Evolutionary conservation across 2,329 filamentous ascomycete species (phyloP).

Genomic region (Didymella pomorum): DNA sequence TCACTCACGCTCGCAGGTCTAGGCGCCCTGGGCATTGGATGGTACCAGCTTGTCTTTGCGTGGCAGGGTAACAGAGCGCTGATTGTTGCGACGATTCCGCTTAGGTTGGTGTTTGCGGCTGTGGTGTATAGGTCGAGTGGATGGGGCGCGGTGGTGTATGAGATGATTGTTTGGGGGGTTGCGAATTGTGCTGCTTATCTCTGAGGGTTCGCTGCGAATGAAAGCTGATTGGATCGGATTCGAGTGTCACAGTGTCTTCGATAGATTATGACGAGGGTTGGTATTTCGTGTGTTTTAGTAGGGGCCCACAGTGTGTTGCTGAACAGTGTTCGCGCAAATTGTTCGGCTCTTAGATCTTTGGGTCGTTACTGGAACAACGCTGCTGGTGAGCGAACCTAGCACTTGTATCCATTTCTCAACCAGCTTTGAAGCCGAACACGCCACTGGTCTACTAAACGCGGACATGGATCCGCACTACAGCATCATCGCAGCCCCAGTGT

Average conservation of each 20-base stretch:
- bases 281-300: too few species aligned
- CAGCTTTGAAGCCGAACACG: background rate
- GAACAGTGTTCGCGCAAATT: too few species aligned
- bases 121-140: background rate
- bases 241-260: too few species aligned
- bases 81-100: conserved; percentile 18
- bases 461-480: background rate
- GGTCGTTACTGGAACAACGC: too few species aligned
- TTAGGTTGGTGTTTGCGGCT: background rate
- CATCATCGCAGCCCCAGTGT: background rate
- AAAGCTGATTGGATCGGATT: too few species aligned
- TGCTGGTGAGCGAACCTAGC: too few species aligned
- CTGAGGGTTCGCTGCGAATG: background rate
- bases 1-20: conserved; percentile 14
- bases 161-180: conserved; percentile 15
- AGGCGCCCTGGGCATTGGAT: conserved; percentile 22
- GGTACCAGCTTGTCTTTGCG: conserved; percentile 26
- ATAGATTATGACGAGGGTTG: too few species aligned
- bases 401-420: too few species aligned
- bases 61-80: conserved; percentile 18
- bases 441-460: background rate
- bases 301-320: too few species aligned
- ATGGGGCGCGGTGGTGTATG: conserved; percentile 1
- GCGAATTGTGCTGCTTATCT: background rate
- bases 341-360: too few species aligned